These are phyloP conservation scores for Penicillium longicatenatum DNA, from an alignment of 495 filamentous ascomycete genomes.

Conservation along the genomic window DNA sequence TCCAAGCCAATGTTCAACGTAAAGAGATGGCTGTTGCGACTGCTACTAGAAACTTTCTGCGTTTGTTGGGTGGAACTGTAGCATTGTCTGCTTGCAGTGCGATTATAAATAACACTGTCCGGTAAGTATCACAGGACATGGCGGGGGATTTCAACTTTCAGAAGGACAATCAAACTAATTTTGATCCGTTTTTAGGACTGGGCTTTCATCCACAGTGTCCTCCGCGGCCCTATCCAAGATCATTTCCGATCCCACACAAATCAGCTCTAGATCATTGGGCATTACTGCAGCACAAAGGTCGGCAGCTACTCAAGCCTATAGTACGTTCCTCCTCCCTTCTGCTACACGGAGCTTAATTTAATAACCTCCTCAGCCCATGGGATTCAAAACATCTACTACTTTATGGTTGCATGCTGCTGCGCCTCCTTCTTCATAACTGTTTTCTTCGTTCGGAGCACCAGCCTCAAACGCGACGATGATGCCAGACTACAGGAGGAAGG, in stretches of 20 bases:
- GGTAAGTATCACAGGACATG: neutral
- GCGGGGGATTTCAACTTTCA: neutral
- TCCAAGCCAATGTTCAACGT: slow-evolving; percentile 6
- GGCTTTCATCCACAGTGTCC: neutral
- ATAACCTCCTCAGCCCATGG: neutral
- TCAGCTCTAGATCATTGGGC: neutral
- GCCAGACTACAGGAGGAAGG: slow-evolving; percentile 9
- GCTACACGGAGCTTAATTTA: no score
- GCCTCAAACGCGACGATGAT: slow-evolving; percentile 10
- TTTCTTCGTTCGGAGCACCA: slow-evolving; percentile 4
- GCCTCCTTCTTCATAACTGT: slow-evolving; percentile 6
- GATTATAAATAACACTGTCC: slow-evolving; percentile 10
- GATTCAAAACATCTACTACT: slow-evolving; percentile 12
- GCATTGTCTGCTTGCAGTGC: slow-evolving; percentile 9
- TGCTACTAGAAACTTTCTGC: slow-evolving; percentile 8
- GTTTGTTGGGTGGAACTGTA: slow-evolving; percentile 6
- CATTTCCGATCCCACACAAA: slow-evolving; percentile 4
- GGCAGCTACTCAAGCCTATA: slow-evolving; percentile 8
- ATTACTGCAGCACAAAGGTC: slow-evolving; percentile 1
- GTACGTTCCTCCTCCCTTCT: neutral
- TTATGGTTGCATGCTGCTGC: slow-evolving; percentile 9
- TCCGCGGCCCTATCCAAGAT: neutral
- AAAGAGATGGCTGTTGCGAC: slow-evolving; percentile 13
- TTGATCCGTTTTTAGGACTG: neutral
- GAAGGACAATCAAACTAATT: neutral